A percentile compares a stretch with the other conserved stretches of the same genome.
phyloP scores from a whole-genome alignment of 352 stramenopile species.

The Globisporangium abappressorium region DNA sequence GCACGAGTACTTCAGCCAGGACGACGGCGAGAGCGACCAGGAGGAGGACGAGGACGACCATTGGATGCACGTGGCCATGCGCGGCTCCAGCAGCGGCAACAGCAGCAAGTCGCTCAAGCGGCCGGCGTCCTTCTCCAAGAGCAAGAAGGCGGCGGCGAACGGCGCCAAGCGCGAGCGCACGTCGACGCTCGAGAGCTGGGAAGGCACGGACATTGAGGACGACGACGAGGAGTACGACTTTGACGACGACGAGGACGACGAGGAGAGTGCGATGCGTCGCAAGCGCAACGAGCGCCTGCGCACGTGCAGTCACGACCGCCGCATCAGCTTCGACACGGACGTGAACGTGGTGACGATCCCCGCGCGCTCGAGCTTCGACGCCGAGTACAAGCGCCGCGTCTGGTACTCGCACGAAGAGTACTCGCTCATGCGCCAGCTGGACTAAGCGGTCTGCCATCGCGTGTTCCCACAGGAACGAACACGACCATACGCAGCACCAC shows the following conservation, averaged over 20 bases:
- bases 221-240: constrained; percentile 55
- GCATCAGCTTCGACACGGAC: constrained; percentile 77
- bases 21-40: constrained; percentile 41
- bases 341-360: constrained; percentile 75
- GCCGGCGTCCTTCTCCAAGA: constrained; percentile 30
- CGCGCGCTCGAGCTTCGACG: constrained; percentile 64
- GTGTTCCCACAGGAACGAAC: constrained; percentile 7
- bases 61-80: constrained; percentile 46
- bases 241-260: constrained; percentile 48
- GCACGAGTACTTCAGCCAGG: constrained; percentile 70
- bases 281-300: constrained; percentile 40
- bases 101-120: constrained; percentile 12
- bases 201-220: constrained; percentile 47
- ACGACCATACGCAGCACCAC: not conserved
- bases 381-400: constrained; percentile 70
- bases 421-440: constrained; percentile 44
- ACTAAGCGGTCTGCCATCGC: not conserved
- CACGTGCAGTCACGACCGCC: constrained; percentile 64
- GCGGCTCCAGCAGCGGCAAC: constrained; percentile 12
- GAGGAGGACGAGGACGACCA: constrained; percentile 48
- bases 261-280: constrained; percentile 7
- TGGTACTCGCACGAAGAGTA: constrained; percentile 79
- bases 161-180: constrained; percentile 37
- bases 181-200: constrained; percentile 57
- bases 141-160: constrained; percentile 13